Conservation (phyloP, 1,284 basidiomycete species). For the Ceratobasidium sp. region DNA sequence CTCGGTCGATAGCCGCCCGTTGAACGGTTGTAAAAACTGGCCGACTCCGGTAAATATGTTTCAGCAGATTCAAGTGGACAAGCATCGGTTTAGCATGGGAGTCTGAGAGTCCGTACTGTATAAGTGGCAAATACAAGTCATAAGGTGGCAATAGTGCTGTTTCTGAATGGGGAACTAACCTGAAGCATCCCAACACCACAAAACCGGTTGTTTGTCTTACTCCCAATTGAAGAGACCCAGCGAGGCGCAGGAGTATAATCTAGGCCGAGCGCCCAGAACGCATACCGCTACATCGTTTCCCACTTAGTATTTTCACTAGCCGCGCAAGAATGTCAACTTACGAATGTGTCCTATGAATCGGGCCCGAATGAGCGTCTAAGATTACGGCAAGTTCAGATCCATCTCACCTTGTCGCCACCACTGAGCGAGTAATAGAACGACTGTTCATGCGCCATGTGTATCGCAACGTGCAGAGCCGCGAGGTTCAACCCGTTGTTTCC, state of each 20-base stretch:
- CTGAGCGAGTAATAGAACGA: constrained; percentile 63
- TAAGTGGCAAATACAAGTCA: constrained; percentile 24
- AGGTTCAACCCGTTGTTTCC: constrained; percentile 63
- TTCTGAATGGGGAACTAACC: constrained; percentile 48
- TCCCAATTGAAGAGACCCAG: constrained; percentile 60
- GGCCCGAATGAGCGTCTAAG: neutral
- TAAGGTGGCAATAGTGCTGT: too few relatives aligned
- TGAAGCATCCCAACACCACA: constrained; percentile 62
- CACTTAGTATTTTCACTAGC: neutral
- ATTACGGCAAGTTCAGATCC: neutral
- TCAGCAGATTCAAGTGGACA: constrained; percentile 63
- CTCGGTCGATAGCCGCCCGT: constrained; percentile 48
- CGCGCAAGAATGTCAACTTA: constrained; percentile 54
- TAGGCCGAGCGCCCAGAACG: constrained; percentile 60
- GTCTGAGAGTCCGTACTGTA: constrained; percentile 37
- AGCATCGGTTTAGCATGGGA: constrained; percentile 60
- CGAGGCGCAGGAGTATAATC: constrained; percentile 58
- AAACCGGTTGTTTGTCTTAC: constrained; percentile 56
- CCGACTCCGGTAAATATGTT: constrained; percentile 57
- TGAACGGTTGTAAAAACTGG: constrained; percentile 51
- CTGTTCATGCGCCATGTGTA: constrained; percentile 61
- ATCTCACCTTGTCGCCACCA: constrained; percentile 60
- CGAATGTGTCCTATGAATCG: constrained; percentile 61
- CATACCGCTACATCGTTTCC: constrained; percentile 57
- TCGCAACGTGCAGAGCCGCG: constrained; percentile 62